Base-by-base conservation (phyloP, 139 green algal genomes). In the Coelastrella sp. region DNA sequence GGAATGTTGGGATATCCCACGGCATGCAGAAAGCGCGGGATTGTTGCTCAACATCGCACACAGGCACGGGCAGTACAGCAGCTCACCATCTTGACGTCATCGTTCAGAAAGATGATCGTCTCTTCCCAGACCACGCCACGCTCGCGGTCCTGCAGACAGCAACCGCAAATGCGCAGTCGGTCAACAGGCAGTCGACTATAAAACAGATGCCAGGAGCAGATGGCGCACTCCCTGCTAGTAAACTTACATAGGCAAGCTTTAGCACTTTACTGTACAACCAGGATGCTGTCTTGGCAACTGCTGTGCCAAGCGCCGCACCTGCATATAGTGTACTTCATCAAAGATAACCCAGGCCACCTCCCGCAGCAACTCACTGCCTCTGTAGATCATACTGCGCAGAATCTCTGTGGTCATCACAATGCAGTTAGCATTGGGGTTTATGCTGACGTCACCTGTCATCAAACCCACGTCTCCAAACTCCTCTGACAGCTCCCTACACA, bases 391-490 rank as follows among this genome's bases (percentile, higher is more conserved):
- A 60, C 73, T 95, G 19, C 98, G 93, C 85, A 99, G 93, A 80
- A 99, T 99, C 93, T 99, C 98, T 3, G 98, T 99, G 19, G 98
- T 99, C 98, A 99, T 99, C 20, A 99, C 98, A 20, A 99, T 92
- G 94, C 95, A 98, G 19, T 82, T 92, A 3, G 98, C 97, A 64
- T 98, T 97, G 20, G 96, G 95, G 90, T 99, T 97, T 75, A 99
- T 94, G 56, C 94, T 96, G 13, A 99, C 97, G 79, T 84, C 95
- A 83, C 54, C 96, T 58, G 96, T 97, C 96, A 97, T 97, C 10
- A 97, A 80, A 19, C 97, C 97, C 78, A 98, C 97, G 6, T 91
- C 65, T 22, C 91, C 88, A 91, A 91, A 93, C 87, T 90, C 91
- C 64, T 82, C 79, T 4, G 87, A 71, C 20, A 91, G 87, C 79